Evolutionary conservation across 148 eudicot species (phyloP).

Genomic region (Chenopodium formosanum): DNA sequence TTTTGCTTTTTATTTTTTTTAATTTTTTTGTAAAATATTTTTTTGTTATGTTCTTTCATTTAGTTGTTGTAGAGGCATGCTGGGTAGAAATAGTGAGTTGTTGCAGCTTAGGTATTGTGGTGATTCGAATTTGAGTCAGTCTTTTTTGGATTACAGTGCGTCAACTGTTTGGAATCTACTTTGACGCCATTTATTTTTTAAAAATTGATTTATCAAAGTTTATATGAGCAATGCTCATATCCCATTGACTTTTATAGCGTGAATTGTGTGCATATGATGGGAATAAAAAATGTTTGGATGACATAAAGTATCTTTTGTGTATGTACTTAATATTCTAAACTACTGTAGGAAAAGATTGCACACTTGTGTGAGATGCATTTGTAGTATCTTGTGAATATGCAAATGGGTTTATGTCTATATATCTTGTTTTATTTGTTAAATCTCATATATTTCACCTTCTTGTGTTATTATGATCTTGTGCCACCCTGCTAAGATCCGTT

Average conservation of each 20-base stretch:
- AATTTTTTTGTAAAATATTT: not conserved
- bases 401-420: not conserved
- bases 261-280: not conserved
- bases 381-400: not conserved
- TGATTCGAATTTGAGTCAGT: too few relatives aligned
- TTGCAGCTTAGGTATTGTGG: not conserved
- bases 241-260: not conserved
- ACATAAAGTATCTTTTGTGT: not conserved
- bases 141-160: too few relatives aligned
- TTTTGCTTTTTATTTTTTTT: not conserved
- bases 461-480: not conserved
- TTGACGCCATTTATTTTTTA: too few relatives aligned
- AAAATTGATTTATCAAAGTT: too few relatives aligned
- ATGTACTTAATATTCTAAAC: too few relatives aligned
- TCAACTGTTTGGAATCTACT: too few relatives aligned
- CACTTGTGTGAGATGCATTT: too few relatives aligned
- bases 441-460: too few relatives aligned
- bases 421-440: too few relatives aligned
- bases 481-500: not conserved
- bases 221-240: not conserved
- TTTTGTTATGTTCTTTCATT: too few relatives aligned
- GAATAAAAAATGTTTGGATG: not conserved
- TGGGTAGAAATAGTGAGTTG: not conserved
- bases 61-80: not conserved
- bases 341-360: too few relatives aligned